Base-by-base conservation (phyloP, 768 basidiomycete species). In the Gelatoporia subvermispora region DNA sequence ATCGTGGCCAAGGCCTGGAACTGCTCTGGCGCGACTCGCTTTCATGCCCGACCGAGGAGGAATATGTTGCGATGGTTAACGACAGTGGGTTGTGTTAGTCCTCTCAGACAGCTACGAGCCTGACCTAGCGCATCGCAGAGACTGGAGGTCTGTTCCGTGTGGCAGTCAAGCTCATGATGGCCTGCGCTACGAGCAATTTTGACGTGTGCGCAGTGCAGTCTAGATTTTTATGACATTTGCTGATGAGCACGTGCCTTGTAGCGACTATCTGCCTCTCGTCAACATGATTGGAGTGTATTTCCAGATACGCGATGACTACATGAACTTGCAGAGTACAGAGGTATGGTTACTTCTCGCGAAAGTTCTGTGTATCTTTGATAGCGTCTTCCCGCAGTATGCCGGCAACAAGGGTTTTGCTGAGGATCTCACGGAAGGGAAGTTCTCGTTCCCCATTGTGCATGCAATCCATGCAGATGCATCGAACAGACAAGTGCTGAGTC, bases 121-220 rank as follows among this genome's bases (percentile, higher is more conserved):
- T 50, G 10, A 42, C 11, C 18, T 15, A 11, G 7, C 17, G 18
- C 37, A 13, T 11, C 13, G 0, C 60, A 98, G 95, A 99, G 65
- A 98, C 95, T 0, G 95, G 95, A 0, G 93, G 95, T 3, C 74
- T 98, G 8, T 85, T 98, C 53, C 75, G 95, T 18, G 82, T 98
- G 39, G 92, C 90, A 0, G 79, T 97, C 63, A 97, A 93, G 63
- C 76, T 98, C 23, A 93, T 99, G 91, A 95, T 95, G 92, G 92
- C 91, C 0, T 88, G 84, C 55, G 75, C 81, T 18, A 84, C 83
- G 0, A 78, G 68, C 18, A 85, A 84, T 52, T 54, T 68, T 24
- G 69, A 78, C 18, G 68, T 83, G 87, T 86, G 64, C 38, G 79
- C 55, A 4, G 3, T 43, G 11, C 37, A 23, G 17, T n/a, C 35